These are phyloP conservation scores for Stagonosporopsis tanaceti DNA, from an alignment of 2,329 filamentous ascomycete species.

Conservation along the genomic window DNA sequence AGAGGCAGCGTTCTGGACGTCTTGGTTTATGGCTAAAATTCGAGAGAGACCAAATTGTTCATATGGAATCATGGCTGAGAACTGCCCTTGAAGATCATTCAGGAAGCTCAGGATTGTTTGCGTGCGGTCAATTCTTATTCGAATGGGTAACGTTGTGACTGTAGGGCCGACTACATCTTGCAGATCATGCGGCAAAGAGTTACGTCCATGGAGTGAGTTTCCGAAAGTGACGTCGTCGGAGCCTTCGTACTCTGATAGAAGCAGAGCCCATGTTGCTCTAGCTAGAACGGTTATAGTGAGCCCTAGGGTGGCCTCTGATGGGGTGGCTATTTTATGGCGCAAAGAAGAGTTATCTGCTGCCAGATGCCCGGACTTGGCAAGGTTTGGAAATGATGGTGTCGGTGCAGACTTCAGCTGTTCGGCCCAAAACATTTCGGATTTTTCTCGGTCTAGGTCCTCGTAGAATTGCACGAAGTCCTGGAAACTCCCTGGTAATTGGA, in stretches of 20 bases:
- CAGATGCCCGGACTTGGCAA: too few species aligned
- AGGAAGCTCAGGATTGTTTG: background rate
- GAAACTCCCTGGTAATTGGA: too few species aligned
- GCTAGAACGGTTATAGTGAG: too few species aligned
- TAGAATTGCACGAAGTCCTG: too few species aligned
- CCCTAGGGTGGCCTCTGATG: too few species aligned
- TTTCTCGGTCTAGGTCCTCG: too few species aligned
- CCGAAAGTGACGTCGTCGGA: slow-evolving; percentile 6
- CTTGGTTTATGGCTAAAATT: background rate
- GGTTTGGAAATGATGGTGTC: too few species aligned
- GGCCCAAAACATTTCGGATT: too few species aligned
- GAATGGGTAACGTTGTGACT: slow-evolving; percentile 1
- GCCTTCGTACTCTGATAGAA: slow-evolving; percentile 3
- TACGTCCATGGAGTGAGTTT: slow-evolving; percentile 3
- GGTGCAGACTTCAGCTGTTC: too few species aligned
- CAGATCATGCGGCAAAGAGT: background rate
- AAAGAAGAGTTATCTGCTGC: background rate
- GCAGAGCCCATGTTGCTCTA: slow-evolving; percentile 5
- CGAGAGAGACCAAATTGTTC: slow-evolving; percentile 5
- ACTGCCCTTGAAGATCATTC: background rate
- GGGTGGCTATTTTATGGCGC: too few species aligned
- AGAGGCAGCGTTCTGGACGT: background rate
- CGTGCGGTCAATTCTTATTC: background rate
- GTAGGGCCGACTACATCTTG: slow-evolving; percentile 3
- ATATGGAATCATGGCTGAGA: slow-evolving; percentile 2